These are phyloP conservation scores for Saxophila tyrrhenica DNA, from an alignment of 495 filamentous ascomycete species.

Conservation along the genomic window DNA sequence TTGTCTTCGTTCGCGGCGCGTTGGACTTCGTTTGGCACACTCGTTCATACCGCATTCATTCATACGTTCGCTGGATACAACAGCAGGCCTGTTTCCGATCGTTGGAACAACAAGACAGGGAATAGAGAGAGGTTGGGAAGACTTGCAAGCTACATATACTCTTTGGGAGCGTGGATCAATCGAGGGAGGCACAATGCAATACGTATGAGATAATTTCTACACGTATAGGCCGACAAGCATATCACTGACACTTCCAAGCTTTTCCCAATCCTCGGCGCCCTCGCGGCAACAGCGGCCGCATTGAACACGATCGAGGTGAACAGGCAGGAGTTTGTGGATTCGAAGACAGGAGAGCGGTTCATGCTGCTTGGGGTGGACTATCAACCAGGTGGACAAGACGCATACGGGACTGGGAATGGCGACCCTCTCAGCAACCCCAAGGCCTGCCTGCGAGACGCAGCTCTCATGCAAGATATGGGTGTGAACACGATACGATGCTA, in stretches of 20 bases:
- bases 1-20: not conserved
- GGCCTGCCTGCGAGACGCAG: conserved; percentile 79
- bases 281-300: conserved; percentile 34
- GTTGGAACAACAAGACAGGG: not conserved
- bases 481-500: conserved; percentile 87
- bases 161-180: not conserved
- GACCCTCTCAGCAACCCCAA: conserved; percentile 70
- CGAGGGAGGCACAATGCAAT: not conserved
- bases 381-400: conserved; percentile 81
- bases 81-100: not conserved
- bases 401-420: conserved; percentile 49
- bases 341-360: conserved; percentile 64
- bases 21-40: not conserved
- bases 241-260: not conserved
- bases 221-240: not conserved
- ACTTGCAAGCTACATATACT: no score
- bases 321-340: conserved; percentile 75
- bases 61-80: not conserved
- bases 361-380: conserved; percentile 88
- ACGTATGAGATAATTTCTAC: not conserved
- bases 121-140: no score
- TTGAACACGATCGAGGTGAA: conserved; percentile 54
- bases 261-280: conserved; percentile 10
- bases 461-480: conserved; percentile 76
- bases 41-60: not conserved